phyloP scores from a whole-genome alignment of 2,329 filamentous ascomycete genomes.

The Leptographium procerum region DNA sequence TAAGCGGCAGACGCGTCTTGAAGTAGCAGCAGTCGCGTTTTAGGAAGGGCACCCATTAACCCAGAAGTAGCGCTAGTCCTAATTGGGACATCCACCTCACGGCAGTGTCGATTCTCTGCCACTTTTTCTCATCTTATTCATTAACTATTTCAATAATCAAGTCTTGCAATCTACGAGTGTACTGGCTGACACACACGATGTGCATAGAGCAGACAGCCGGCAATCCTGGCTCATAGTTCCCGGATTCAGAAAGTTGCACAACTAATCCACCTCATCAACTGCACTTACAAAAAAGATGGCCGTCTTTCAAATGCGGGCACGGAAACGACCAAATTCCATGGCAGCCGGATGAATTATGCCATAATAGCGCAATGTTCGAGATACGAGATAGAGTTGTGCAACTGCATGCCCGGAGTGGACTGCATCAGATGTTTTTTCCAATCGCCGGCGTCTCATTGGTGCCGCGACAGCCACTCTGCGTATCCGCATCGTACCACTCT shows the following conservation, averaged over 20 bases:
- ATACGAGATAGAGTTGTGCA: too few species aligned
- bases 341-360: too few species aligned
- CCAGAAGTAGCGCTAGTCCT: background rate
- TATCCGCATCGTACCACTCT: background rate
- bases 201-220: too few species aligned
- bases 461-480: background rate
- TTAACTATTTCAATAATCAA: background rate
- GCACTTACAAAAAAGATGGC: too few species aligned
- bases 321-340: too few species aligned
- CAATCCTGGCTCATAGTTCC: too few species aligned
- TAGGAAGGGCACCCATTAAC: background rate
- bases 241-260: too few species aligned
- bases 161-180: too few species aligned
- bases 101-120: too few species aligned
- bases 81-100: background rate
- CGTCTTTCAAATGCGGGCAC: too few species aligned
- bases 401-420: background rate
- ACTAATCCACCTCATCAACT: too few species aligned
- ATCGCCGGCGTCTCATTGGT: background rate
- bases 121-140: background rate
- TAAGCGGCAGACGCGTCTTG: background rate
- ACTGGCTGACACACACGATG: too few species aligned
- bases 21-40: background rate
- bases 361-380: background rate
- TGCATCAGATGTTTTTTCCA: background rate